These are phyloP conservation scores for Pyrus hybrid DNA, from an alignment of 331 rosid genomes.

Conservation along the genomic window DNA sequence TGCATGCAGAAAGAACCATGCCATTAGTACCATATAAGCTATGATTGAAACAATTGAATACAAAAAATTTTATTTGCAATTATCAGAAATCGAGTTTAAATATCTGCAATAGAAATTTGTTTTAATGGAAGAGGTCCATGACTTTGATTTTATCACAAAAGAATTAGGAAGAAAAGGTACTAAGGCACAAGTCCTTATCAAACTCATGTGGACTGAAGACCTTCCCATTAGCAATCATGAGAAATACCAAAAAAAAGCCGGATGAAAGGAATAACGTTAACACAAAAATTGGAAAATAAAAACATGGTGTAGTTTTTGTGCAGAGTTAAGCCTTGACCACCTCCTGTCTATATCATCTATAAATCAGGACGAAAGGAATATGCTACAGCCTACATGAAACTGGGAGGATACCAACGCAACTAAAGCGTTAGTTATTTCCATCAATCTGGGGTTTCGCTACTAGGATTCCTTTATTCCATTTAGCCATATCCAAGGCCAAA, in stretches of 20 bases:
- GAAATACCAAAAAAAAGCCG: background rate
- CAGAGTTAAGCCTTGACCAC: background rate
- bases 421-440: background rate
- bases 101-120: background rate
- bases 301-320: background rate
- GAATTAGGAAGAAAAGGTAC: background rate
- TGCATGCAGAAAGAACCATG: background rate
- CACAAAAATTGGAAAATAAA: background rate
- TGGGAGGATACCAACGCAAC: background rate
- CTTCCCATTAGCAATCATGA: background rate
- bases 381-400: background rate
- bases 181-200: background rate
- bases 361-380: background rate
- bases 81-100: background rate
- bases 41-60: background rate
- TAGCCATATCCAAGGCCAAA: background rate
- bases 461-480: background rate
- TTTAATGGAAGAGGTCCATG: background rate
- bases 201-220: background rate
- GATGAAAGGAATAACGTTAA: background rate
- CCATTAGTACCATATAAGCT: background rate
- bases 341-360: background rate
- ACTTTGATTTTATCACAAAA: background rate
- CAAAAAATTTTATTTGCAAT: background rate
- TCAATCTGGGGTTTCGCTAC: background rate